These are phyloP conservation scores for Penicillium sp. DNA, from an alignment of 2,329 filamentous ascomycete genomes.

Conservation along the genomic window DNA sequence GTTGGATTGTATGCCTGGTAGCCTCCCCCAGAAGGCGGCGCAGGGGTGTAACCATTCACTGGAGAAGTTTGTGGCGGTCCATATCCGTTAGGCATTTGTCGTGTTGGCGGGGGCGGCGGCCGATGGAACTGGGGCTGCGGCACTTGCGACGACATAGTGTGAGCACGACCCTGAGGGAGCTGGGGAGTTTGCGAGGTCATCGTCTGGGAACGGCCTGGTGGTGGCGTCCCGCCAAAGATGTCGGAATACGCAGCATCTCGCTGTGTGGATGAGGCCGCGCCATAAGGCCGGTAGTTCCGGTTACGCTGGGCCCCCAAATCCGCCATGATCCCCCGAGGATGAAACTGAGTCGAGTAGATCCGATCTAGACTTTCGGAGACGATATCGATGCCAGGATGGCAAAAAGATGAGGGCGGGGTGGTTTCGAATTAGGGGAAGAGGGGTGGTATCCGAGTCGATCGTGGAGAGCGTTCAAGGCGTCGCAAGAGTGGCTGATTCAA, in stretches of 20 bases:
- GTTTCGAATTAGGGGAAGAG: slow-evolving; percentile 1
- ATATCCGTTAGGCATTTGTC: slow-evolving; percentile 48
- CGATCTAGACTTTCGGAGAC: not conserved
- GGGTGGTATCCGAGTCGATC: slow-evolving; percentile 24
- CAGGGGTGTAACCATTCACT: slow-evolving; percentile 39
- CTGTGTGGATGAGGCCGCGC: slow-evolving; percentile 59
- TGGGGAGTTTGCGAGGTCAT: slow-evolving; percentile 79
- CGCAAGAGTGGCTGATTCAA: slow-evolving; percentile 31
- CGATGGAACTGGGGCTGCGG: slow-evolving; percentile 46
- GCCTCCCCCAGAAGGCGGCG: slow-evolving; percentile 42
- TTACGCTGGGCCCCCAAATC: slow-evolving; percentile 65
- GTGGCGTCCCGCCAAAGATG: slow-evolving; percentile 87
- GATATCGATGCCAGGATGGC: slow-evolving; percentile 8
- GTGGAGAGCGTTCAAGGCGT: slow-evolving; percentile 36
- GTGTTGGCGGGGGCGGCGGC: slow-evolving; percentile 42
- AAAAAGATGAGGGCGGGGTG: not conserved
- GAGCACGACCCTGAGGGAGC: slow-evolving; percentile 67
- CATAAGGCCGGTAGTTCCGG: slow-evolving; percentile 59
- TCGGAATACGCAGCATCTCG: slow-evolving; percentile 94
- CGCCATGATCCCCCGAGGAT: slow-evolving; percentile 51
- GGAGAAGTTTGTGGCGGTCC: slow-evolving; percentile 38
- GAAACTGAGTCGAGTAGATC: not conserved
- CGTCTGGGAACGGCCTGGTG: slow-evolving; percentile 86
- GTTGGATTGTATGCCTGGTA: slow-evolving; percentile 40
- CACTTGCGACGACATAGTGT: slow-evolving; percentile 68